Evolutionary conservation across 176 grass and related monocot species (phyloP).

Genomic region (Dendrocalamus sinicus): DNA sequence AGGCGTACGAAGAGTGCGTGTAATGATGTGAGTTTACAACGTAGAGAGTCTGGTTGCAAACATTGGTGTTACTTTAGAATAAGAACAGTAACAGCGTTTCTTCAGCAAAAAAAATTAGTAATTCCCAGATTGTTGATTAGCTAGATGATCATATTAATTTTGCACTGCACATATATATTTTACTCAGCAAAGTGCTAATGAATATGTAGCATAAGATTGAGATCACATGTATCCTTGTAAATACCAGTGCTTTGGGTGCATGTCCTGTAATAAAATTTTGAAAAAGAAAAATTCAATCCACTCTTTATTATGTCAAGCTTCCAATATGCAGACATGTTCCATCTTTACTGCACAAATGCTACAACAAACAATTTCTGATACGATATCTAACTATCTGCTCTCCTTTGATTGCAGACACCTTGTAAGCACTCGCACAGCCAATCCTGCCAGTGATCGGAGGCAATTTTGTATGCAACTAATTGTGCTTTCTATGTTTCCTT

Average conservation of each 20-base stretch:
- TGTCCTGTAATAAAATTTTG: background rate
- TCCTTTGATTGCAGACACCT: conserved; percentile 54
- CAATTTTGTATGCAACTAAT: conserved; percentile 59
- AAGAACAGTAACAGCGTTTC: background rate
- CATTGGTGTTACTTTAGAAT: background rate
- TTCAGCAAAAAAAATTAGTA: background rate
- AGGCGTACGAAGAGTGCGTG: background rate
- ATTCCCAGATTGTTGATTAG: background rate
- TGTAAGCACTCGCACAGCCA: background rate
- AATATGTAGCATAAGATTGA: background rate
- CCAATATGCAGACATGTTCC: background rate
- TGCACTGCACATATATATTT: background rate
- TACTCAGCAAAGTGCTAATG: background rate
- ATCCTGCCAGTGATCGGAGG: conserved; percentile 30
- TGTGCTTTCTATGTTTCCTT: conserved; percentile 34
- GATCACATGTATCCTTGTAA: conserved; percentile 2
- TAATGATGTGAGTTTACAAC: background rate
- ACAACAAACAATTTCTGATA: conserved; percentile 20
- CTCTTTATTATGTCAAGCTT: background rate
- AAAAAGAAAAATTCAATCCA: background rate
- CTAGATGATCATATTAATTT: background rate
- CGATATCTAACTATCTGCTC: conserved; percentile 32
- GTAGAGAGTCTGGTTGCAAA: background rate
- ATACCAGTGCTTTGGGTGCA: background rate
- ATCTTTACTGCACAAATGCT: conserved; percentile 4